Evolutionary conservation across 225 moss, liverwort and hornwort genomes (phyloP).

Genomic region (Marchantia polymorpha): DNA sequence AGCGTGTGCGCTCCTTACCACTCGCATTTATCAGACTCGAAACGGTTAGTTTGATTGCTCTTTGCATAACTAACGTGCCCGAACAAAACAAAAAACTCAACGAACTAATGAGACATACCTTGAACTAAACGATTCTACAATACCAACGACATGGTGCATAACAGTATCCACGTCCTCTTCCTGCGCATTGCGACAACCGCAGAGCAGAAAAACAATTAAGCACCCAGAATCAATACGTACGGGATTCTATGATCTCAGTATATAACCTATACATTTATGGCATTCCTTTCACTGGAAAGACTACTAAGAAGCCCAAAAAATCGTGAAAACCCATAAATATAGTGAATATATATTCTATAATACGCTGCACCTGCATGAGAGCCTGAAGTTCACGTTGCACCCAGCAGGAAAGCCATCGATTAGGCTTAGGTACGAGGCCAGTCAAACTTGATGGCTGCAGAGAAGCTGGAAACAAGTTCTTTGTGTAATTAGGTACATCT

Average conservation of each 20-base stretch:
- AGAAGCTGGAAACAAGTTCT: not conserved
- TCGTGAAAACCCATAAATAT: no score
- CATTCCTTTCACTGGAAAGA: no score
- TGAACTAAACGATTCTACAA: conserved; percentile 73
- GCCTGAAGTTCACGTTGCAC: conserved; percentile 85
- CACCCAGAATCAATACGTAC: not conserved
- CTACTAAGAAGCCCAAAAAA: no score
- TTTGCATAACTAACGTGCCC: no score
- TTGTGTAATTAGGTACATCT: no score
- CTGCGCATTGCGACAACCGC: conserved; percentile 19
- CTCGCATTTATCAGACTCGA: not conserved
- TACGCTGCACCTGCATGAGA: conserved; percentile 60
- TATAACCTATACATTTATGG: no score
- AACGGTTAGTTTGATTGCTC: not conserved
- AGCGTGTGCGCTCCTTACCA: not conserved
- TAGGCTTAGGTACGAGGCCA: conserved; percentile 45
- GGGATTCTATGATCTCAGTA: no score
- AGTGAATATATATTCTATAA: no score
- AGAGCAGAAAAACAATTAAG: not conserved
- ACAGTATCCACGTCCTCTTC: conserved; percentile 93
- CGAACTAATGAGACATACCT: conserved; percentile 13
- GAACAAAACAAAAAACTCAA: not conserved
- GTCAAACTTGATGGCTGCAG: conserved; percentile 15
- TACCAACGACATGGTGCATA: conserved; percentile 73
- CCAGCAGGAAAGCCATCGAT: conserved; percentile 77